A percentile compares a stretch with the other conserved stretches of the same genome.
Evolutionary conservation across 345 rosid genomes (phyloP).

Genomic region (Barbarea vulgaris): DNA sequence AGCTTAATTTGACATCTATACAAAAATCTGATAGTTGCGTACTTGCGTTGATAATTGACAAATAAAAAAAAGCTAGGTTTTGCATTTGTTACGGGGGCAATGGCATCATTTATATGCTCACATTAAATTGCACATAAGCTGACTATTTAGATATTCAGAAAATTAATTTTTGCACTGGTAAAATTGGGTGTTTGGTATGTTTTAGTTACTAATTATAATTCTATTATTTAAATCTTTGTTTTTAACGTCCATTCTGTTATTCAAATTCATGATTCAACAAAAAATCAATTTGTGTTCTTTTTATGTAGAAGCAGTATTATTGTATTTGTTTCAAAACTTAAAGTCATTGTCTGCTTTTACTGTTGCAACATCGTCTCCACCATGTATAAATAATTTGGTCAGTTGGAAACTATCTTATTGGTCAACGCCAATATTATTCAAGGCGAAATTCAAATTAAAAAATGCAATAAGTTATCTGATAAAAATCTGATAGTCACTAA

Average conservation of each 20-base stretch:
- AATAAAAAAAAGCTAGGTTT: no score
- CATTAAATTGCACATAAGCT: not conserved
- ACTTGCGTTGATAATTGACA: not conserved
- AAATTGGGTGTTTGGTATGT: not conserved
- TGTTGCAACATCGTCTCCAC: not conserved
- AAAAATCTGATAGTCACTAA: not conserved
- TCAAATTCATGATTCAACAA: not conserved
- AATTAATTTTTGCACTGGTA: not conserved
- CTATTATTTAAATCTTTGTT: not conserved
- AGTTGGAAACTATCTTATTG: not conserved
- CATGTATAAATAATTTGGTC: not conserved
- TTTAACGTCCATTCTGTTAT: not conserved
- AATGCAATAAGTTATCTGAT: not conserved
- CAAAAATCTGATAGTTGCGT: not conserved
- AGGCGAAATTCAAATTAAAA: not conserved
- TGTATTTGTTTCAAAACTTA: not conserved
- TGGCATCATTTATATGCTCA: not conserved
- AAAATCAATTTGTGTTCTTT: not conserved
- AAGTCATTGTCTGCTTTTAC: not conserved
- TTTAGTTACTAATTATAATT: not conserved
- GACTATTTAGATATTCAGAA: not conserved
- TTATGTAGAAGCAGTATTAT: not conserved
- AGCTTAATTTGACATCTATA: not conserved
- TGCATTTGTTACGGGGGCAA: not conserved
- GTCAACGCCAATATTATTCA: not conserved